Percentiles rank a stretch among this genome's conserved stretches.
These are phyloP conservation scores for Adansonia gregorii DNA, from an alignment of 441 rosid species.

Conservation along the genomic window DNA sequence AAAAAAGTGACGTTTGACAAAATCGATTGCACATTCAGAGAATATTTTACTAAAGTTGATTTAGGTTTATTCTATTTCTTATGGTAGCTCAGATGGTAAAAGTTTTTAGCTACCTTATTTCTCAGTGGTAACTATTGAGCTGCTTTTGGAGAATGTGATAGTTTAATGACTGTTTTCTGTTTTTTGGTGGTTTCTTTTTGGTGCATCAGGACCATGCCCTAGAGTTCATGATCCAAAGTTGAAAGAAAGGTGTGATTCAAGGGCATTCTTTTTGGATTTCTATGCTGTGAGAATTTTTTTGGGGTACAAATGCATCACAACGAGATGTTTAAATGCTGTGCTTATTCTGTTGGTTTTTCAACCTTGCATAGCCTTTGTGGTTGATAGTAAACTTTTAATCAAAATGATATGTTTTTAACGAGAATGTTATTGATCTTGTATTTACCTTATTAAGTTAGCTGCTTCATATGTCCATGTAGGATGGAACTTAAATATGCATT, in stretches of 20 bases:
- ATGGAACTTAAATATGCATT: constrained; percentile 35
- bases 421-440: constrained; percentile 16
- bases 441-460: constrained; percentile 30
- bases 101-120: constrained; percentile 1
- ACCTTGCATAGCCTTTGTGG: background rate
- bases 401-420: background rate
- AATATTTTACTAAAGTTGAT: background rate
- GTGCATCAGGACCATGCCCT: constrained; percentile 74
- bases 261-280: background rate
- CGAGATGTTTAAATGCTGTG: constrained; percentile 7
- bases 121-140: background rate
- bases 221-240: constrained; percentile 91
- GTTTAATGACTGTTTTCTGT: background rate
- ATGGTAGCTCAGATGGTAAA: constrained; percentile 3
- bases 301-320: background rate
- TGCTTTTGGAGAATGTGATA: constrained; percentile 3
- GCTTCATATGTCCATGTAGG: constrained; percentile 34
- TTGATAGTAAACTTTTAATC: constrained; percentile 7
- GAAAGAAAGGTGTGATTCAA: constrained; percentile 76
- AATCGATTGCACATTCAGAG: background rate
- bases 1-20: background rate
- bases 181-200: constrained; percentile 29
- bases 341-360: constrained; percentile 4
- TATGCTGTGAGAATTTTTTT: background rate
- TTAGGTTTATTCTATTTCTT: constrained; percentile 9